Evolutionary conservation across 805 yeast species (phyloP).

Genomic region (Yarrowia sp.): DNA sequence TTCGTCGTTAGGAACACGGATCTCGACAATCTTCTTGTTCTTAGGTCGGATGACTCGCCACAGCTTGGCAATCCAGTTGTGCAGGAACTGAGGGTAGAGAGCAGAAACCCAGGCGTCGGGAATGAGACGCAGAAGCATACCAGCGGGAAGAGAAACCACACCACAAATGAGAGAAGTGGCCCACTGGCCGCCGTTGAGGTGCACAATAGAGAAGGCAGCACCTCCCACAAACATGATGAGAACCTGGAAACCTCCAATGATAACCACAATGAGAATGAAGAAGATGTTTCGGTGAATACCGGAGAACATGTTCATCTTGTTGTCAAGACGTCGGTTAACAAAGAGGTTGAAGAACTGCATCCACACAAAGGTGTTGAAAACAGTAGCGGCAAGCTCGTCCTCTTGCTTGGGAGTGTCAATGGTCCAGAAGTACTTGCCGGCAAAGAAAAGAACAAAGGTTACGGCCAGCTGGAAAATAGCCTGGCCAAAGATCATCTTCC

Average conservation of each 20-base stretch:
- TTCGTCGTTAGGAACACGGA: neutral
- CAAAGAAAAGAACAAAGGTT: constrained; percentile 79
- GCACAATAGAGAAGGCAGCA: constrained; percentile 78
- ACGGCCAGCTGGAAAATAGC: constrained; percentile 70
- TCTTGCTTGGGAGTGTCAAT: constrained; percentile 41
- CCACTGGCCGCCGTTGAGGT: constrained; percentile 87
- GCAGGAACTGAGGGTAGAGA: constrained; percentile 30
- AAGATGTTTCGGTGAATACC: constrained; percentile 80
- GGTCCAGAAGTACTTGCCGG: constrained; percentile 58
- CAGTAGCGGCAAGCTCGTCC: constrained; percentile 71
- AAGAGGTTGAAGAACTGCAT: constrained; percentile 91
- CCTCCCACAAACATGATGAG: constrained; percentile 97
- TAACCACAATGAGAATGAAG: constrained; percentile 63
- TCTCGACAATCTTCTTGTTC: constrained; percentile 1
- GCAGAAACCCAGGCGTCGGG: constrained; percentile 58
- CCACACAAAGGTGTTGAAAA: constrained; percentile 97
- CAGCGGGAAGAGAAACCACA: constrained; percentile 73
- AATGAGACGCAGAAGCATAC: constrained; percentile 66
- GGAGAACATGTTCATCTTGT: constrained; percentile 76
- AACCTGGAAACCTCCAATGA: constrained; percentile 82
- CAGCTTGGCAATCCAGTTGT: constrained; percentile 26
- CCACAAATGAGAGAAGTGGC: constrained; percentile 83
- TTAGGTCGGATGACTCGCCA: constrained; percentile 15
- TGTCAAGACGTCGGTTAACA: constrained; percentile 84
- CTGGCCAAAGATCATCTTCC: constrained; percentile 97